phyloP scores from a whole-genome alignment of 768 basidiomycete species.

The Lentinula edodes region DNA sequence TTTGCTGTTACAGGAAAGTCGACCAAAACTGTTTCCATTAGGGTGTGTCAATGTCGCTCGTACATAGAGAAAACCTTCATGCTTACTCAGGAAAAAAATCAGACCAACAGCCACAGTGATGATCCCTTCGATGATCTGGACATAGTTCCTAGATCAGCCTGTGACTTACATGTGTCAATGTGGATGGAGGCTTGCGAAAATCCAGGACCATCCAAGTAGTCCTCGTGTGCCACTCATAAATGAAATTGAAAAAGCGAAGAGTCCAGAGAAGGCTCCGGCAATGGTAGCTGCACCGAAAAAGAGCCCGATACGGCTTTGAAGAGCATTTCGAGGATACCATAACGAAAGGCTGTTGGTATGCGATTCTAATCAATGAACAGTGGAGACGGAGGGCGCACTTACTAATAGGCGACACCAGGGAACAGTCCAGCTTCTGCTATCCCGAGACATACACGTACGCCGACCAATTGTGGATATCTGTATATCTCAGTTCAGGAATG shows the following conservation, averaged over 20 bases:
- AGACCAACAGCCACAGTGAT: constrained; percentile 52
- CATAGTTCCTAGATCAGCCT: neutral
- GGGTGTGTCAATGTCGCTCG: neutral
- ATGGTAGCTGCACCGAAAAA: constrained; percentile 65
- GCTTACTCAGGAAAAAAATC: constrained; percentile 44
- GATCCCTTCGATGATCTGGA: constrained; percentile 59
- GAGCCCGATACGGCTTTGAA: constrained; percentile 54
- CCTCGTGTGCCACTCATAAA: constrained; percentile 44
- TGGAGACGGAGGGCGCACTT: constrained; percentile 10
- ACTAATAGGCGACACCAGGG: constrained; percentile 75
- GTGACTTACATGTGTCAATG: neutral
- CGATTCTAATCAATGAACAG: neutral
- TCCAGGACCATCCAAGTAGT: constrained; percentile 61
- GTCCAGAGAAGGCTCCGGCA: constrained; percentile 58
- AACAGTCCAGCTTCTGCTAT: constrained; percentile 67
- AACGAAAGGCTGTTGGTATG: constrained; percentile 42
- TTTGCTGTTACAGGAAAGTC: constrained; percentile 56
- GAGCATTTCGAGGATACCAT: constrained; percentile 63
- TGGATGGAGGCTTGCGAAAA: constrained; percentile 40
- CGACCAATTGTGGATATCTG: constrained; percentile 61
- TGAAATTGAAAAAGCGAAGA: constrained; percentile 50
- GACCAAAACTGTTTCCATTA: constrained; percentile 39
- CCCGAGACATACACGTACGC: constrained; percentile 53
- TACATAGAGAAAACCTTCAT: no score
- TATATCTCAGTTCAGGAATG: neutral